A percentile compares a stretch with the other conserved stretches of the same genome.
Conservation (phyloP, 768 basidiomycete genomes). For the Hydnomerulius pinastri region DNA sequence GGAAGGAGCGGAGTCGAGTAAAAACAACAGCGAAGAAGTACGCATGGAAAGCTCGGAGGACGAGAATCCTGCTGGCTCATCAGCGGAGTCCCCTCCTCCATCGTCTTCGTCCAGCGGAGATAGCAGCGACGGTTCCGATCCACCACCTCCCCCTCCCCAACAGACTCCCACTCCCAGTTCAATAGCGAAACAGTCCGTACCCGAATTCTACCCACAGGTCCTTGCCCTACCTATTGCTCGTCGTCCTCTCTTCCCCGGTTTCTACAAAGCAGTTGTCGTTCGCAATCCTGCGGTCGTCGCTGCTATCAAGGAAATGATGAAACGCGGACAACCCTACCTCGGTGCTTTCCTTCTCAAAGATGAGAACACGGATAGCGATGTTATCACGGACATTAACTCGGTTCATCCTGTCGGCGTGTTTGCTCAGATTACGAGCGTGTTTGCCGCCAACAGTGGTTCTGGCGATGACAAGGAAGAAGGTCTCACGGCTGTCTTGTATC, state of each 20-base stretch:
- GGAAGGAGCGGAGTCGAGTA: constrained; percentile 25
- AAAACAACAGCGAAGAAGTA: constrained; percentile 17
- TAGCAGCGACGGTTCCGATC: constrained; percentile 38
- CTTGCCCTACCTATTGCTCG: constrained; percentile 94
- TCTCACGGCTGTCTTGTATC: constrained; percentile 93
- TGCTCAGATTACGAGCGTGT: constrained; percentile 94
- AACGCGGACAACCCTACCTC: constrained; percentile 94
- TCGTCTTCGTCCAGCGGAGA: constrained; percentile 44
- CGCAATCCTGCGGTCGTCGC: constrained; percentile 88
- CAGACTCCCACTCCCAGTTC: constrained; percentile 44
- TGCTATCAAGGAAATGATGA: constrained; percentile 95
- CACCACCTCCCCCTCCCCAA: constrained; percentile 42
- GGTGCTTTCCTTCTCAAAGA: constrained; percentile 97
- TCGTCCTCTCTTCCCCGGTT: constrained; percentile 93
- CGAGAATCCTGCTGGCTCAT: constrained; percentile 34
- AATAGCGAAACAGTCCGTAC: constrained; percentile 85
- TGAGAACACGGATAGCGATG: constrained; percentile 87
- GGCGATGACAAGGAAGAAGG: constrained; percentile 80
- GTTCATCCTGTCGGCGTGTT: constrained; percentile 96
- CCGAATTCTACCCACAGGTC: constrained; percentile 90
- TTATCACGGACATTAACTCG: constrained; percentile 84
- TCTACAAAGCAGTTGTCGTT: constrained; percentile 97
- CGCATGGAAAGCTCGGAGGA: constrained; percentile 30
- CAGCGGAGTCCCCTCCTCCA: constrained; percentile 32
- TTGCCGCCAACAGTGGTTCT: constrained; percentile 56